These are phyloP conservation scores for Guyanaporus albipodus DNA, from an alignment of 768 basidiomycete genomes.

Conservation along the genomic window DNA sequence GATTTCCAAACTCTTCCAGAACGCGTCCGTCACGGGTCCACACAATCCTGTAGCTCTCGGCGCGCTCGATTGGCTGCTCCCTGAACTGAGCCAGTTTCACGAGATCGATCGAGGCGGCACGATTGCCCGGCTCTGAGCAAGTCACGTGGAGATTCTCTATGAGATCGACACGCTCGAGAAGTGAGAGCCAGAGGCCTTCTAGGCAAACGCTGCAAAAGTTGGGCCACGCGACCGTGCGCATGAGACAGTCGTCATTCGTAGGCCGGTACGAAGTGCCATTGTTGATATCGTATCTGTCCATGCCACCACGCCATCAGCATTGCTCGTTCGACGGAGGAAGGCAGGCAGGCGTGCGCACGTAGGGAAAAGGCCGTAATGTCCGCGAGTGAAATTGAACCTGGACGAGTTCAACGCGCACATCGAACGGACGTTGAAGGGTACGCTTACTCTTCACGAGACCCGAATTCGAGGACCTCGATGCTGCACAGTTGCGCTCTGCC, in stretches of 20 bases:
- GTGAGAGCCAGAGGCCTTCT: conserved; percentile 70
- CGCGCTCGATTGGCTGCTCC: conserved; percentile 21
- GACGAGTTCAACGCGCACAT: background rate
- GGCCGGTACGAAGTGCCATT: conserved; percentile 74
- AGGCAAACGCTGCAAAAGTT: conserved; percentile 73
- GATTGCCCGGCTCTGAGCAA: conserved; percentile 33
- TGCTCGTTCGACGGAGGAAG: background rate
- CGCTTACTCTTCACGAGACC: conserved; percentile 51
- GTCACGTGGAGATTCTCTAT: conserved; percentile 50
- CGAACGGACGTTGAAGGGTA: background rate
- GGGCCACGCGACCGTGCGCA: conserved; percentile 67
- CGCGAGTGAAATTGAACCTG: conserved; percentile 58
- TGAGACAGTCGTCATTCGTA: conserved; percentile 78
- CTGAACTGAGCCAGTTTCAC: conserved; percentile 61
- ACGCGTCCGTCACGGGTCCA: conserved; percentile 51
- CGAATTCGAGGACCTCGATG: conserved; percentile 70
- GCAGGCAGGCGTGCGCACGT: conserved; percentile 46
- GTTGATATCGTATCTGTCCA: conserved; percentile 46
- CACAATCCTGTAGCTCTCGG: conserved; percentile 51
- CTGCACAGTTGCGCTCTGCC: conserved; percentile 73
- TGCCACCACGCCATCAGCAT: background rate
- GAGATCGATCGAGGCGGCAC: conserved; percentile 45
- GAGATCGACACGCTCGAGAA: conserved; percentile 55
- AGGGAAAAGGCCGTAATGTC: conserved; percentile 65
- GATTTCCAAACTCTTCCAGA: conserved; percentile 46